Conservation (phyloP, 116 monocot species). For the Zostera marina region DNA sequence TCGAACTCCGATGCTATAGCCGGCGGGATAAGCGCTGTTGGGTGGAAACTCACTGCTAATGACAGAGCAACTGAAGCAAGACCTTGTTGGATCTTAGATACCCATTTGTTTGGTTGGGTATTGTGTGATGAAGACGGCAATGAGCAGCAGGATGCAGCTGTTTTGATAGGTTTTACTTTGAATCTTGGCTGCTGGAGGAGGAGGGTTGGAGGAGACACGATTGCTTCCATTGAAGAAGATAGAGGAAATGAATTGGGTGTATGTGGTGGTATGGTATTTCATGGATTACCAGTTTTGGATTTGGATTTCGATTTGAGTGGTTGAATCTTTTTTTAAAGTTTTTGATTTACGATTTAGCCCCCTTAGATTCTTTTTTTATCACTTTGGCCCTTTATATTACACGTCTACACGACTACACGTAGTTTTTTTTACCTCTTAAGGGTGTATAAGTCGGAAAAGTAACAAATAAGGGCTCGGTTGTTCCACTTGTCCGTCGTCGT, state of each 20-base stretch:
- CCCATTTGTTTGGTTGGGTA: conserved; percentile 20
- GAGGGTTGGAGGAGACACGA: conserved; percentile 7
- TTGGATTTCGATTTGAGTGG: background rate
- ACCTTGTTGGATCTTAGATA: conserved; percentile 35
- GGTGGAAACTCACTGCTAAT: conserved; percentile 54
- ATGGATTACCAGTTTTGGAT: background rate
- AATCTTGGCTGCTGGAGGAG: conserved; percentile 11
- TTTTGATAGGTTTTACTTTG: conserved; percentile 4
- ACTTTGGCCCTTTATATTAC: too few relatives aligned
- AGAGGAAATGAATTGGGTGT: background rate
- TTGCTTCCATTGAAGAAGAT: conserved; percentile 14
- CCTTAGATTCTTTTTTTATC: too few relatives aligned
- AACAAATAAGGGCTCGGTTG: too few relatives aligned
- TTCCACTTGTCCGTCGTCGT: too few relatives aligned
- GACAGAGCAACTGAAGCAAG: conserved; percentile 68
- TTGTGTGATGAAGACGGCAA: background rate
- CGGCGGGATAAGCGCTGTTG: conserved; percentile 6
- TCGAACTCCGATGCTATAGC: conserved; percentile 89
- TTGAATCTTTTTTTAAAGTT: conserved; percentile 7
- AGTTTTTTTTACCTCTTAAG: too few relatives aligned
- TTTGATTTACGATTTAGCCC: too few relatives aligned
- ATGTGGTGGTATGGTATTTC: background rate
- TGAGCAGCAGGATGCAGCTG: background rate
- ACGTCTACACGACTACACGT: too few relatives aligned
- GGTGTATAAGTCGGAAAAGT: too few relatives aligned